These are phyloP conservation scores for Peltaster fructicola DNA, from an alignment of 2,329 filamentous ascomycete species.

Conservation along the genomic window DNA sequence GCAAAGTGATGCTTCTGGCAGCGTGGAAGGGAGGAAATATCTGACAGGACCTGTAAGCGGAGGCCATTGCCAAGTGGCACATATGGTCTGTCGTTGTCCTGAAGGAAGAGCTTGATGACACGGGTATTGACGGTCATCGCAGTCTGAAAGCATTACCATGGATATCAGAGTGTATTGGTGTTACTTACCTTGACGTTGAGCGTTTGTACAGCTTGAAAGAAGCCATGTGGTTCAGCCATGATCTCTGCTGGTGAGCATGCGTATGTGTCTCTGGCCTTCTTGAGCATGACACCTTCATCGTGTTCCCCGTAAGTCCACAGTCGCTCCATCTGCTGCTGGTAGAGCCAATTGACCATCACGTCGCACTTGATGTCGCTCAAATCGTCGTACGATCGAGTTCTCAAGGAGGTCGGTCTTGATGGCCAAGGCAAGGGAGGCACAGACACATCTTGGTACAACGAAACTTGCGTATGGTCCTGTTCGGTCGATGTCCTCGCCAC, in stretches of 20 bases:
- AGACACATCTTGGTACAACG: too few relatives aligned
- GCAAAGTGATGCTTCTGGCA: constrained; percentile 49
- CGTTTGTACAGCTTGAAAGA: constrained; percentile 31
- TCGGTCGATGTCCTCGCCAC: too few relatives aligned
- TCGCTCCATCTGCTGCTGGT: constrained; percentile 41
- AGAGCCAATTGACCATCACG: constrained; percentile 46
- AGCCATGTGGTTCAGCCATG: constrained; percentile 26
- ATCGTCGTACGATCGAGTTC: constrained; percentile 25
- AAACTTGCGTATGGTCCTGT: too few relatives aligned
- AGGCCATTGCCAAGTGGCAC: constrained; percentile 42
- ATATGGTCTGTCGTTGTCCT: constrained; percentile 31
- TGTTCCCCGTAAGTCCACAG: constrained; percentile 33
- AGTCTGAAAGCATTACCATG: constrained; percentile 19
- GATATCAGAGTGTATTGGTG: not conserved
- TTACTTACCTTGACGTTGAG: constrained; percentile 37
- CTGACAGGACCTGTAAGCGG: constrained; percentile 43
- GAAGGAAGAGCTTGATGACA: constrained; percentile 43
- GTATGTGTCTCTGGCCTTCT: constrained; percentile 33
- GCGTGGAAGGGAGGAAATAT: constrained; percentile 36
- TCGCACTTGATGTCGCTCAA: constrained; percentile 39
- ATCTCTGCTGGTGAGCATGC: constrained; percentile 34
- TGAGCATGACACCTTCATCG: constrained; percentile 37
- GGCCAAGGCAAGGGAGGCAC: constrained; percentile 11
- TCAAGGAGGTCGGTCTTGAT: constrained; percentile 20
- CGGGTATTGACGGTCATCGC: constrained; percentile 51